Conservation (phyloP, 768 basidiomycete species). For the Clathrus columnatus region DNA sequence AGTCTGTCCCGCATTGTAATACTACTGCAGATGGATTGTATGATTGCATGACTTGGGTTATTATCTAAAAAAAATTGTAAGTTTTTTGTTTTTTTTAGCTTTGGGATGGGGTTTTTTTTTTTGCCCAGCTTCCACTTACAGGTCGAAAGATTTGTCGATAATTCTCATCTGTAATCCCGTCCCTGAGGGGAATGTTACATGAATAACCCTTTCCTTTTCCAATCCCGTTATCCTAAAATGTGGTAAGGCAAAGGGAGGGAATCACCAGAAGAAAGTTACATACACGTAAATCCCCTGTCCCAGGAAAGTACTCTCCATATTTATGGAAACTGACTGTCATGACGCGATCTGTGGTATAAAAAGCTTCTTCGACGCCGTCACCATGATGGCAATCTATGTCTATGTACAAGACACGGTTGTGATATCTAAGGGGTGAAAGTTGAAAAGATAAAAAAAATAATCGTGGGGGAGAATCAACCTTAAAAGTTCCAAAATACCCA, state of each 20-base stretch:
- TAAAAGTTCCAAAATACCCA: conserved; percentile 90
- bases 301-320: conserved; percentile 98
- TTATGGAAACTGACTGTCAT: conserved; percentile 99
- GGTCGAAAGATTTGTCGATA: conserved; percentile 95
- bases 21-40: conserved; percentile 95
- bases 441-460: not conserved
- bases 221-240: conserved; percentile 74
- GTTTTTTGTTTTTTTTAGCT: not conserved
- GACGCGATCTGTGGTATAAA: conserved; percentile 96
- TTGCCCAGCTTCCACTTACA: conserved; percentile 36
- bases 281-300: conserved; percentile 93
- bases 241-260: not conserved
- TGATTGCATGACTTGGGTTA: conserved; percentile 86
- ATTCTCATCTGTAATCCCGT: conserved; percentile 91
- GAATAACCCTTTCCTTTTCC: conserved; percentile 92
- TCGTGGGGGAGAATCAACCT: conserved; percentile 39
- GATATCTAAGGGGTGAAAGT: conserved; percentile 51
- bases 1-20: conserved; percentile 95
- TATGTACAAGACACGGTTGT: conserved; percentile 90
- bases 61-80: conserved; percentile 47
- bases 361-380: conserved; percentile 98
- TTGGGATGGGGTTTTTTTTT: not conserved
- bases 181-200: conserved; percentile 88
- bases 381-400: conserved; percentile 99
- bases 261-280: conserved; percentile 19